phyloP scores from a whole-genome alignment of 495 filamentous ascomycete species.

The Xylaria acuta region DNA sequence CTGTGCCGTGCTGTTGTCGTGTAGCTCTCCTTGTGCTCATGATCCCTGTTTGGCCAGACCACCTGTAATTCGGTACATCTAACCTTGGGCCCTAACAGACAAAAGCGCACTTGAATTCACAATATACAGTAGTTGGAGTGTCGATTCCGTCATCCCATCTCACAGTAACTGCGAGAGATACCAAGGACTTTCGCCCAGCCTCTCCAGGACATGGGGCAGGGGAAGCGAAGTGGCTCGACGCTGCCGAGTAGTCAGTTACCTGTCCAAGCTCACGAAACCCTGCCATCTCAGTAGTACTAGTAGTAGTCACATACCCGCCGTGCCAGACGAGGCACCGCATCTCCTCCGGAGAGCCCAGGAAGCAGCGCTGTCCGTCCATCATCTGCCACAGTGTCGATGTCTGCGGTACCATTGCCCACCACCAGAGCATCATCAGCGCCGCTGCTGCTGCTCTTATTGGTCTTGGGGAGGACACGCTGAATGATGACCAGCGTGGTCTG shows the following conservation, averaged over 20 bases:
- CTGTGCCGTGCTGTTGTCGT: neutral
- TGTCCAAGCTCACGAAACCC: neutral
- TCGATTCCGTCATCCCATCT: neutral
- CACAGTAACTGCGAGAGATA: neutral
- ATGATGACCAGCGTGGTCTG: neutral
- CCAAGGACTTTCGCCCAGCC: neutral
- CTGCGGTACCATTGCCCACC: too few species aligned
- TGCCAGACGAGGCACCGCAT: too few species aligned
- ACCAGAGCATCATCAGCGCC: too few species aligned
- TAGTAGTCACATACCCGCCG: neutral
- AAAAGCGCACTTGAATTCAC: too few species aligned
- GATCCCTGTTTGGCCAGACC: too few species aligned
- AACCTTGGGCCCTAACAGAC: too few species aligned
- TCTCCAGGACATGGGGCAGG: neutral
- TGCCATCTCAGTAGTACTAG: neutral
- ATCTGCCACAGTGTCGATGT: neutral
- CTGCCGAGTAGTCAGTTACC: conserved; percentile 10
- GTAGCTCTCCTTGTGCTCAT: too few species aligned
- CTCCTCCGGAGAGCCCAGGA: neutral
- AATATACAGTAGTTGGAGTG: too few species aligned
- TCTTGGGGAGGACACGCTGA: neutral
- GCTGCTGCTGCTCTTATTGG: neutral
- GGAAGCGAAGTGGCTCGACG: conserved; percentile 18
- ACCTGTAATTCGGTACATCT: too few species aligned
- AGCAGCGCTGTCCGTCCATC: neutral